Base-by-base conservation (phyloP, 2,329 filamentous ascomycete genomes). In the Rutstroemia sp. region DNA sequence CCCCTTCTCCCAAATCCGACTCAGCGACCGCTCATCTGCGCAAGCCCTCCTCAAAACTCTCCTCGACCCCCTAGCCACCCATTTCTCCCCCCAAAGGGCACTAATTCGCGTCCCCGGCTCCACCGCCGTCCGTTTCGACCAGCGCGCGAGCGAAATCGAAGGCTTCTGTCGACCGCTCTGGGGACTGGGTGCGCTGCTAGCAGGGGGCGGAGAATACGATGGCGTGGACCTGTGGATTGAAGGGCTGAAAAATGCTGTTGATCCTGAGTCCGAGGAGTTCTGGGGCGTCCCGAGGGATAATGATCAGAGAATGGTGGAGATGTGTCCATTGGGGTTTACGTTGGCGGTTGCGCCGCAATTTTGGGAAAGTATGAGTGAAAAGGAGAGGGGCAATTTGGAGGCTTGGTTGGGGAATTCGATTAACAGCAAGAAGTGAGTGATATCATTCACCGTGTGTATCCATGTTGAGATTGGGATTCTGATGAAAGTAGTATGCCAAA, bases 221-320 rank as follows among this genome's bases (percentile, higher is more conserved):
- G 82, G 81, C 1, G 81, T 82, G 1, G 72, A 81, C 54, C 81
- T 80, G 70, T 89, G 86, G 80, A 78, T 89, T 38, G 77, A 87
- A 59, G 88, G 88, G 4, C 75, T 92, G 56, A 81, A 82, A 60
- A 78, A 82, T 34, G 88, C 87, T 0, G 90, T 86, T 0, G 82
- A 92, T 63, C 87, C 87, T 0, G 76, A 82, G 46, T 81, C 74
- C 57, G 76, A 80, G 0, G 88, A 91, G 70, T 92, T 85, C 65
- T 92, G 88, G 88, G 88, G 87, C 0, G 83, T 81, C 56, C 86
- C 88, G 61, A 78, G 83, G 61, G 87, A 91, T 66, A 83, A 86
- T 57, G 88, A 92, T 66, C 88, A 92, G 74, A 76, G 88, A 25
- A 92, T 92, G 88, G 88, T 92, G 2, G 88, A 92, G 69, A 89